A percentile compares a stretch with the other conserved stretches of the same genome.
phyloP scores from a whole-genome alignment of 1,284 basidiomycete species.

The Veloporphyrellus conicus region DNA sequence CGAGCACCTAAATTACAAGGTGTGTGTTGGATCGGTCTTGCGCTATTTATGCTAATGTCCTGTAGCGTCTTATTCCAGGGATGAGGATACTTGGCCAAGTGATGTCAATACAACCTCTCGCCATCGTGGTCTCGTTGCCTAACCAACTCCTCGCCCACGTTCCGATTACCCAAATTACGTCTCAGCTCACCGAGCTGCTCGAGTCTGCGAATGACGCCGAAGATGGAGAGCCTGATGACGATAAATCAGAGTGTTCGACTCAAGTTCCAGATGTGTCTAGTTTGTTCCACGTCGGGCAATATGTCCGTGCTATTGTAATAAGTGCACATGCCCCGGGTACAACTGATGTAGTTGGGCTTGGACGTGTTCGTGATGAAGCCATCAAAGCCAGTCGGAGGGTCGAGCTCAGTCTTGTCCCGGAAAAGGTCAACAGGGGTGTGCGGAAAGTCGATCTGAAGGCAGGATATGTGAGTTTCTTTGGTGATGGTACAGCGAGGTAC shows the following conservation, averaged over 20 bases:
- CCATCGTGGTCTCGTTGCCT: conserved; percentile 88
- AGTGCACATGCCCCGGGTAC: conserved; percentile 59
- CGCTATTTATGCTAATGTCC: background rate
- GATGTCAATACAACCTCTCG: conserved; percentile 83
- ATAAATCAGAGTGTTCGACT: conserved; percentile 36
- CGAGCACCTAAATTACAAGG: conserved; percentile 95
- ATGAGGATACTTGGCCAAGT: conserved; percentile 88
- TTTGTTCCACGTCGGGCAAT: conserved; percentile 84
- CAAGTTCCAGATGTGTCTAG: conserved; percentile 65
- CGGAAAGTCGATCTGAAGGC: conserved; percentile 71
- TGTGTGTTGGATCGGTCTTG: conserved; percentile 24
- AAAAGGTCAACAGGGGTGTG: conserved; percentile 81
- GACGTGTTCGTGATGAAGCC: conserved; percentile 59
- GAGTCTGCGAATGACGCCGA: conserved; percentile 54
- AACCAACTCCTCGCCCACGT: conserved; percentile 94
- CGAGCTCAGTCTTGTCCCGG: conserved; percentile 85
- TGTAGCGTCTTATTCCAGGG: conserved; percentile 75
- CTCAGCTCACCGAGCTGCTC: conserved; percentile 71
- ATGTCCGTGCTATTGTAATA: conserved; percentile 76
- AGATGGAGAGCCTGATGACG: conserved; percentile 44
- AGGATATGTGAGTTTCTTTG: conserved; percentile 60
- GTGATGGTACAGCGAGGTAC: background rate
- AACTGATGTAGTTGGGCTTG: conserved; percentile 54
- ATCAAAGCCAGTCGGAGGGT: conserved; percentile 71
- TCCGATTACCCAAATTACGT: conserved; percentile 92